A percentile compares a stretch with the other conserved stretches of the same genome.
Conservation (phyloP, 352 stramenopile genomes). For the Phytophthora crassamura region DNA sequence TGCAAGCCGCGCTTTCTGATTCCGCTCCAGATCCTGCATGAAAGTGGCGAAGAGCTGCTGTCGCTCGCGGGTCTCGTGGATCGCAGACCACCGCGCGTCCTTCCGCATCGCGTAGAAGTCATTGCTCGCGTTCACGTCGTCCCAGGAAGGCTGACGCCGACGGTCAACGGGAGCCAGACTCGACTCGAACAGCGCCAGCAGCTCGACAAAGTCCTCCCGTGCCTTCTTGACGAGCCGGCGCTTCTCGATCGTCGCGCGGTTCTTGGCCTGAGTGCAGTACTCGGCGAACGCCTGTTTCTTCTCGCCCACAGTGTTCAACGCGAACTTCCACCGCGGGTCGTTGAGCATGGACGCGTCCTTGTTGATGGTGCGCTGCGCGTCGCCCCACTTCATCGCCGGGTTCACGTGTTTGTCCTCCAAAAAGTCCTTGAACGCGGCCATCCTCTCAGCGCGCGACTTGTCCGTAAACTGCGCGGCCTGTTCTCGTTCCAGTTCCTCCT, state of each 20-base stretch:
- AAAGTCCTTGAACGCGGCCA: conserved; percentile 76
- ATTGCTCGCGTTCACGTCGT: conserved; percentile 54
- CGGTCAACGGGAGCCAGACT: too few species aligned
- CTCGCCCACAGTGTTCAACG: conserved; percentile 68
- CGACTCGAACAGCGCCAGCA: conserved; percentile 63
- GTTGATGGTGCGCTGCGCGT: conserved; percentile 64
- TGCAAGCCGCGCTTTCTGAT: conserved; percentile 48
- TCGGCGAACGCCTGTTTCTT: conserved; percentile 89
- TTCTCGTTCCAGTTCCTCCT: conserved; percentile 51
- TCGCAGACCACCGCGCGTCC: conserved; percentile 66
- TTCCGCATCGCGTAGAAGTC: conserved; percentile 70
- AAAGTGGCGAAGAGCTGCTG: conserved; percentile 77
- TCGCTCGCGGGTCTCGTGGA: conserved; percentile 70
- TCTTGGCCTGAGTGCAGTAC: conserved; percentile 79
- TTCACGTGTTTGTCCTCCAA: conserved; percentile 74
- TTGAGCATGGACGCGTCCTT: conserved; percentile 59
- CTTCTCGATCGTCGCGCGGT: conserved; percentile 71
- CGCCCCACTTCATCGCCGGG: conserved; percentile 76
- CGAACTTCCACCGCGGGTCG: conserved; percentile 75
- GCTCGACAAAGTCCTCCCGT: conserved; percentile 77
- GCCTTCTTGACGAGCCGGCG: conserved; percentile 73
- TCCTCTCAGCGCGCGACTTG: conserved; percentile 59
- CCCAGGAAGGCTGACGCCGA: conserved; percentile 40
- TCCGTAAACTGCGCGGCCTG: conserved; percentile 50
- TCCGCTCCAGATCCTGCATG: conserved; percentile 67